Evolutionary conservation across 1,139 yeast species (phyloP).

Genomic region (Protomyces lactucae-debilis): DNA sequence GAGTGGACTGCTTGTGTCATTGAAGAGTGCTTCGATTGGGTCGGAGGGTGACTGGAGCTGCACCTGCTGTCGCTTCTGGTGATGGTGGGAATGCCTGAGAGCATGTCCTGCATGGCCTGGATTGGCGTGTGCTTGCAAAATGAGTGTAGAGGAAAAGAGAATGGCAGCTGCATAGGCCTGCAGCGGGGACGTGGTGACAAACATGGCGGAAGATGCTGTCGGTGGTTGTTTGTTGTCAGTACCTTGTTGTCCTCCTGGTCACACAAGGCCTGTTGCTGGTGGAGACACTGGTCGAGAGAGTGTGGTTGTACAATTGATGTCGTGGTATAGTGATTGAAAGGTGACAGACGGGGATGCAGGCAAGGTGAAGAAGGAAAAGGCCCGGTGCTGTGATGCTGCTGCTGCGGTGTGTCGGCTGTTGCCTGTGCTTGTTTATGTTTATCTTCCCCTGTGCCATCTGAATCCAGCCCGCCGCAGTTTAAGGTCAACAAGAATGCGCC

Average conservation of each 20-base stretch:
- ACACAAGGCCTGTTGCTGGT: not conserved
- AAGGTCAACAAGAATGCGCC: too few species aligned
- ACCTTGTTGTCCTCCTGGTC: not conserved
- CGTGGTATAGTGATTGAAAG: not conserved
- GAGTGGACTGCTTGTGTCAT: constrained; percentile 5
- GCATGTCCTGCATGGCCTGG: not conserved
- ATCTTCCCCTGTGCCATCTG: too few species aligned
- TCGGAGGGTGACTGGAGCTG: not conserved
- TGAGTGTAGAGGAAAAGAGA: not conserved
- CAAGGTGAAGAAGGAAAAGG: not conserved
- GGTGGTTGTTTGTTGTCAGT: not conserved
- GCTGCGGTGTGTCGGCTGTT: too few species aligned
- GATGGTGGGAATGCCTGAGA: constrained; percentile 8
- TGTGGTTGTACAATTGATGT: not conserved
- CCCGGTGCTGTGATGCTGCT: too few species aligned
- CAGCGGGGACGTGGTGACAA: not conserved
- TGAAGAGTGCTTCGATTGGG: not conserved
- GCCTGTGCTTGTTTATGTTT: too few species aligned
- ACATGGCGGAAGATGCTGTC: not conserved
- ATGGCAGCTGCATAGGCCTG: constrained; percentile 1
- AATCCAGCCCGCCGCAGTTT: too few species aligned
- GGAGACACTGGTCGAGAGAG: not conserved
- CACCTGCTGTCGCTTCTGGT: constrained; percentile 1
- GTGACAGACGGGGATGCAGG: not conserved
- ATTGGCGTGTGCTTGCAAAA: not conserved